Conservation (phyloP, 108 stramenopile species). For the Conticribra guillardii region DNA sequence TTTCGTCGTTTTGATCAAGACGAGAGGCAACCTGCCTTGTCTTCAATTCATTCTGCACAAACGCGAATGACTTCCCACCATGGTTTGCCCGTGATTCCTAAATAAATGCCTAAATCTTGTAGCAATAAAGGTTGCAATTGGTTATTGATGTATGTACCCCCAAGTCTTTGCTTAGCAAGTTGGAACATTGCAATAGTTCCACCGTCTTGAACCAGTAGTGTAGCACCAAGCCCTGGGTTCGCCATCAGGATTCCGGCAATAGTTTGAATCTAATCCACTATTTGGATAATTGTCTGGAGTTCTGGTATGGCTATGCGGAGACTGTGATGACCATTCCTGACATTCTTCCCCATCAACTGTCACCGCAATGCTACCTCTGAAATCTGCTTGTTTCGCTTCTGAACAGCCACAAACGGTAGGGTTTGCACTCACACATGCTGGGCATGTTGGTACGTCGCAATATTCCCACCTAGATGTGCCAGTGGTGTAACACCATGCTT, state of each 20-base stretch:
- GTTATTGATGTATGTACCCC: too few relatives aligned
- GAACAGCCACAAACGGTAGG: not conserved
- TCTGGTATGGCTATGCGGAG: not conserved
- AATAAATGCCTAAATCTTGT: too few relatives aligned
- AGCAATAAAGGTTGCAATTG: too few relatives aligned
- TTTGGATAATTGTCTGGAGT: conserved; percentile 7
- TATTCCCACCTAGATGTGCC: not conserved
- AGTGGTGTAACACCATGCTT: conserved; percentile 1
- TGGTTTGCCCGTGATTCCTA: too few relatives aligned
- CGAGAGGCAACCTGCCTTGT: not conserved
- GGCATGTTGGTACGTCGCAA: not conserved
- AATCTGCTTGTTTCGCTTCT: not conserved
- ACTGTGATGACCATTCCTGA: not conserved
- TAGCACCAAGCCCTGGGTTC: not conserved
- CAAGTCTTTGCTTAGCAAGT: not conserved
- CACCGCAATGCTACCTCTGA: not conserved
- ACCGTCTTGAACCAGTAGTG: not conserved
- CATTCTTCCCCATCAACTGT: not conserved
- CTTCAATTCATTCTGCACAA: too few relatives aligned
- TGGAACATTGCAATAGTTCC: not conserved
- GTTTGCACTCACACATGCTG: not conserved
- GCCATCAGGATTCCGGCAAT: not conserved
- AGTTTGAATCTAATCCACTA: too few relatives aligned
- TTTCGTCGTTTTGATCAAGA: not conserved
- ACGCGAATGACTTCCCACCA: too few relatives aligned